Base-by-base conservation (phyloP, 768 basidiomycete species). In the Xanthoconium purpureum region DNA sequence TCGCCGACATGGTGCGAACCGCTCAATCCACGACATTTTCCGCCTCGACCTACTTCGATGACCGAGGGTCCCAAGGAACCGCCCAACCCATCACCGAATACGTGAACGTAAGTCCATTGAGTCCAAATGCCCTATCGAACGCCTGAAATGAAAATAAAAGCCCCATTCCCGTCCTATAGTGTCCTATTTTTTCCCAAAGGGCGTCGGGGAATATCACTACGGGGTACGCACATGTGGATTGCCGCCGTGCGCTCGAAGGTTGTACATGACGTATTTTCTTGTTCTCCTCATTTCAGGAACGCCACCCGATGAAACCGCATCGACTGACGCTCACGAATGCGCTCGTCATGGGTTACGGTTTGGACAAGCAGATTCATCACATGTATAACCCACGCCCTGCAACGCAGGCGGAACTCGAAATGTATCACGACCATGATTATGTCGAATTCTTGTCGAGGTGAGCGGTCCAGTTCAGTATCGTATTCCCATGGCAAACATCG, bases 281-380 rank as follows among this genome's bases (percentile, higher is more conserved):
- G 6, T 28, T 50, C 43, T 56, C 6, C 12, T 46, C 18, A 7
- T 32, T 9, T 42, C 63, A 98, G 96, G 94, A 97, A 82, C 84
- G 89, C 47, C 96, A 99, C 75, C 96, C 96, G 3, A 99, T 99
- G 96, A 97, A 98, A 71, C 96, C 96, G 5, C 94, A 97, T 65
- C 82, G 96, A 28, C 75, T 99, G n/a, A 94, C 96, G 3, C 73
- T 99, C 52, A 98, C 97, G 17, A 99, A 98, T 63, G 87, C 94
- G 2, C 82, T 99, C 46, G 95, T 98, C 13, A 83, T 96, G 73
- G 96, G 95, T 0, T 99, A 98, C 67, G 96, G 94, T 15, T 77
- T 99, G 15, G 94, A 98, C 77, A 92, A 96, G 63, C 88, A 91
- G 63, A 96, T 99, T 66, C 91, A 97, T 63, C 77, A 90, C 52